Conservation (phyloP, 1,284 basidiomycete genomes). For the Gymnopus androsaceus region DNA sequence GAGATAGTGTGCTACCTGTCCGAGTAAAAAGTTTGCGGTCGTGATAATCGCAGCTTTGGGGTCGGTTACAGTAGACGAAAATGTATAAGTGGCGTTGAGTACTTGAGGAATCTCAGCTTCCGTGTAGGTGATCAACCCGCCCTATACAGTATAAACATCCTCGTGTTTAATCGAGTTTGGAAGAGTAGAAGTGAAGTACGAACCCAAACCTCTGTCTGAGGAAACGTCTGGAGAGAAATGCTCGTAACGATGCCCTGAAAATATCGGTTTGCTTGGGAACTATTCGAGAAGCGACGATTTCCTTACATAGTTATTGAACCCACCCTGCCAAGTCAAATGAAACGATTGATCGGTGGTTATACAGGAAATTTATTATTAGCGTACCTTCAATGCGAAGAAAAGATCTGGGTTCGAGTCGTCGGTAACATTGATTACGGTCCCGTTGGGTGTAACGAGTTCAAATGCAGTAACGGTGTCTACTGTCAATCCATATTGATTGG, state of each 20-base stretch:
- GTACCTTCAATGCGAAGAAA: conserved; percentile 39
- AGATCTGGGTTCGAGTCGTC: conserved; percentile 34
- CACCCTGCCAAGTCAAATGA: conserved; percentile 24
- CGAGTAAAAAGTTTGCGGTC: conserved; percentile 50
- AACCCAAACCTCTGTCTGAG: conserved; percentile 53
- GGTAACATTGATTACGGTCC: conserved; percentile 32
- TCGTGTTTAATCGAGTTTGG: too few species aligned
- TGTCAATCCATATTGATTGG: conserved; percentile 41
- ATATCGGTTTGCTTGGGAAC: conserved; percentile 2
- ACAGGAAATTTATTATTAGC: conserved; percentile 6
- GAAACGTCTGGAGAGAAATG: conserved; percentile 45
- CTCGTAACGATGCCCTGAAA: conserved; percentile 51
- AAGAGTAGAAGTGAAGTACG: conserved; percentile 13
- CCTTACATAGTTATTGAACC: conserved; percentile 45
- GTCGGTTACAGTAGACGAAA: conserved; percentile 48
- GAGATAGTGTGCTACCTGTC: conserved; percentile 32
- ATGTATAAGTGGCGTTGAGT: conserved; percentile 49
- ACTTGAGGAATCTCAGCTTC: conserved; percentile 38
- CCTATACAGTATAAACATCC: too few species aligned
- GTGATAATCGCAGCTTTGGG: conserved; percentile 64
- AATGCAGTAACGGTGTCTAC: conserved; percentile 39
- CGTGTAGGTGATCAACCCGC: conserved; percentile 51
- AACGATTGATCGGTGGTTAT: neutral
- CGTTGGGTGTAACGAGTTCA: conserved; percentile 42
- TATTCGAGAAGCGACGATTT: neutral